These are phyloP conservation scores for Phytophthora hibernalis DNA, from an alignment of 352 stramenopile genomes.

Conservation along the genomic window DNA sequence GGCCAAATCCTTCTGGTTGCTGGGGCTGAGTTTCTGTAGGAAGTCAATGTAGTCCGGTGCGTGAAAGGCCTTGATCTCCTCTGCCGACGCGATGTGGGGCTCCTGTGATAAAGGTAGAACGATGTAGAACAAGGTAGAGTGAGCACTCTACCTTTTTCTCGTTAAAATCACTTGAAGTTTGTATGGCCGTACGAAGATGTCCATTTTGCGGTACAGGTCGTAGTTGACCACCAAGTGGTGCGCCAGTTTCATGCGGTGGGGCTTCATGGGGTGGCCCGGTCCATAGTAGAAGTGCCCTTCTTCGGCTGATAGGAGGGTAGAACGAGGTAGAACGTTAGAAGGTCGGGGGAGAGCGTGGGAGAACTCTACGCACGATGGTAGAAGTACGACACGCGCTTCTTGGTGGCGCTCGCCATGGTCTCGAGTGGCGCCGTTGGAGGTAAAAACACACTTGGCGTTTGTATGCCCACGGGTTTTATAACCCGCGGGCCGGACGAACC, in stretches of 20 bases:
- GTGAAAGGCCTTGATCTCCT: conserved; percentile 98
- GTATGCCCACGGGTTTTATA: background rate
- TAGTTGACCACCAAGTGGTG: conserved; percentile 98
- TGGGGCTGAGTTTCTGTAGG: conserved; percentile 93
- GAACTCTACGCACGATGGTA: conserved; percentile 73
- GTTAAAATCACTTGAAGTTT: background rate
- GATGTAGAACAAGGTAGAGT: conserved; percentile 9
- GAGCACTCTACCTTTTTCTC: background rate
- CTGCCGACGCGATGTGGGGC: conserved; percentile 73
- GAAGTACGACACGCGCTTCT: conserved; percentile 87
- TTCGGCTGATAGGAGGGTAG: conserved; percentile 65
- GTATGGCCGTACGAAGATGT: conserved; percentile 91
- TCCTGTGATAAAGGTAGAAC: conserved; percentile 52
- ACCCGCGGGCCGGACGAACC: background rate
- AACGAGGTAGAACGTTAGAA: background rate
- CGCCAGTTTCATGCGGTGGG: conserved; percentile 95
- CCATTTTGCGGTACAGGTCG: conserved; percentile 98
- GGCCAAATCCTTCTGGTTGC: conserved; percentile 90
- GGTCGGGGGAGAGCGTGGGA: too few species aligned
- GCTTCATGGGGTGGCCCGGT: conserved; percentile 97
- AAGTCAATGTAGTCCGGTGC: conserved; percentile 99
- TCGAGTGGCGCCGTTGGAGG: background rate
- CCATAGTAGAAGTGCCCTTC: conserved; percentile 98
- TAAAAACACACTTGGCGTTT: background rate
- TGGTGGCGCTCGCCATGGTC: conserved; percentile 25